Conservation (phyloP, 371 early-diverging fungal genomes). For the Syncephalastrum sp. region DNA sequence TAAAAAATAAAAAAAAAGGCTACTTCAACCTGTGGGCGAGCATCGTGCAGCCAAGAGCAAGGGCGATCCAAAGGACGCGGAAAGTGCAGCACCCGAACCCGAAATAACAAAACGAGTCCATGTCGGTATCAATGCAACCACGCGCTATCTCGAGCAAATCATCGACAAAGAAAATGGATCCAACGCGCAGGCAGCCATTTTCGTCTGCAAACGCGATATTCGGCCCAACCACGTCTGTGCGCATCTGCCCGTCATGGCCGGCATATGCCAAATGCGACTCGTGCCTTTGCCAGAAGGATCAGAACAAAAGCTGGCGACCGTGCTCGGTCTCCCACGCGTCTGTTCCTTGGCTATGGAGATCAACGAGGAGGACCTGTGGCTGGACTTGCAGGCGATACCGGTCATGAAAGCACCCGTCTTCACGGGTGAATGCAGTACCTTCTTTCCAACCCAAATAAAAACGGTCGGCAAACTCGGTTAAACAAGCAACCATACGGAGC, state of each 20-base stretch:
- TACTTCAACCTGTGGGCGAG: constrained; percentile 24
- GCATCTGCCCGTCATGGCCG: constrained; percentile 36
- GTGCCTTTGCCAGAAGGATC: constrained; percentile 29
- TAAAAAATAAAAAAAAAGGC: constrained; percentile 1
- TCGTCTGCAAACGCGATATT: constrained; percentile 40
- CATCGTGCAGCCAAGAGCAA: constrained; percentile 13
- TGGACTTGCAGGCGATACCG: constrained; percentile 21
- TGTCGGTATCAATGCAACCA: constrained; percentile 34
- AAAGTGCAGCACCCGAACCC: constrained; percentile 22
- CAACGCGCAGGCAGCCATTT: constrained; percentile 15
- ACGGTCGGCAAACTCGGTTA: no score
- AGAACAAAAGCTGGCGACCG: constrained; percentile 20
- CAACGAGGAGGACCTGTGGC: constrained; percentile 25
- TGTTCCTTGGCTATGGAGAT: constrained; percentile 20
- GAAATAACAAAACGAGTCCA: constrained; percentile 21
- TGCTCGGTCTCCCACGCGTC: constrained; percentile 22
- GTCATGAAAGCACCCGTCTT: constrained; percentile 33
- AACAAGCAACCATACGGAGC: no score
- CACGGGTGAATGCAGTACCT: not conserved
- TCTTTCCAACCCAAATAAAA: no score
- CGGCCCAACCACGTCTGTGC: constrained; percentile 31
- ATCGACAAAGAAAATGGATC: constrained; percentile 7
- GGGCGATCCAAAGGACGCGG: not conserved
- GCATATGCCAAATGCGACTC: constrained; percentile 25
- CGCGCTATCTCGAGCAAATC: constrained; percentile 23